Percentiles rank a stretch among this genome's conserved stretches.
Evolutionary conservation across 2,329 filamentous ascomycete genomes (phyloP).

Genomic region (Botrytis elliptica): DNA sequence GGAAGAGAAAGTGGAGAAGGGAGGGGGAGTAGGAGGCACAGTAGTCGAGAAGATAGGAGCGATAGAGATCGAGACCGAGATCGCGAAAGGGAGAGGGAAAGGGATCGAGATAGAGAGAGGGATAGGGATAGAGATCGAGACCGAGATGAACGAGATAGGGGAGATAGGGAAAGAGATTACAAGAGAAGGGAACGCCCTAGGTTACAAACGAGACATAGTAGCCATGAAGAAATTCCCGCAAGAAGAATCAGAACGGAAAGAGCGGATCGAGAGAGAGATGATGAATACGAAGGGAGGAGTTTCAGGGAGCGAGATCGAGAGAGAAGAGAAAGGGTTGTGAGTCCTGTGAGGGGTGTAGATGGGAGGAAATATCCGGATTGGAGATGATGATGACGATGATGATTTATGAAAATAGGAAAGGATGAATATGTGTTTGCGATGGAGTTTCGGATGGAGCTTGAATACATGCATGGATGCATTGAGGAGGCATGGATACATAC

Average conservation of each 20-base stretch:
- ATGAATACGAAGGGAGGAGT: slow-evolving; percentile 22
- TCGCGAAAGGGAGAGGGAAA: slow-evolving; percentile 8
- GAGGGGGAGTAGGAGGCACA: slow-evolving; percentile 23
- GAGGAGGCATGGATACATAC: neutral
- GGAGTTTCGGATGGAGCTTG: neutral
- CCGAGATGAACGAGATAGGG: slow-evolving; percentile 21
- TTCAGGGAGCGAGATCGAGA: slow-evolving; percentile 28
- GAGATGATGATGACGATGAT: slow-evolving; percentile 8
- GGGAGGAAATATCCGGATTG: slow-evolving; percentile 35
- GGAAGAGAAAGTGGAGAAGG: slow-evolving; percentile 24
- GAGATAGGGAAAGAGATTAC: slow-evolving; percentile 22
- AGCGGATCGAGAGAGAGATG: slow-evolving; percentile 24
- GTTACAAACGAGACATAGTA: slow-evolving; percentile 15
- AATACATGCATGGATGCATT: neutral
- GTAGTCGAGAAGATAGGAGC: slow-evolving; percentile 25
- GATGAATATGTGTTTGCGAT: neutral
- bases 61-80: slow-evolving; percentile 20
- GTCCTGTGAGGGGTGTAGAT: slow-evolving; percentile 36
- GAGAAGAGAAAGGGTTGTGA: slow-evolving; percentile 27
- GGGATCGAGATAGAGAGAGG: slow-evolving; percentile 17
- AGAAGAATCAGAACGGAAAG: slow-evolving; percentile 23
- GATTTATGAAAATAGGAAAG: neutral
- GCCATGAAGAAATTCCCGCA: slow-evolving; percentile 15
- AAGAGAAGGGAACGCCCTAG: slow-evolving; percentile 13
- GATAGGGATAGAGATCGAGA: slow-evolving; percentile 27